Base-by-base conservation (phyloP, 2,329 filamentous ascomycete species). In the Fusarium sambucinum region DNA sequence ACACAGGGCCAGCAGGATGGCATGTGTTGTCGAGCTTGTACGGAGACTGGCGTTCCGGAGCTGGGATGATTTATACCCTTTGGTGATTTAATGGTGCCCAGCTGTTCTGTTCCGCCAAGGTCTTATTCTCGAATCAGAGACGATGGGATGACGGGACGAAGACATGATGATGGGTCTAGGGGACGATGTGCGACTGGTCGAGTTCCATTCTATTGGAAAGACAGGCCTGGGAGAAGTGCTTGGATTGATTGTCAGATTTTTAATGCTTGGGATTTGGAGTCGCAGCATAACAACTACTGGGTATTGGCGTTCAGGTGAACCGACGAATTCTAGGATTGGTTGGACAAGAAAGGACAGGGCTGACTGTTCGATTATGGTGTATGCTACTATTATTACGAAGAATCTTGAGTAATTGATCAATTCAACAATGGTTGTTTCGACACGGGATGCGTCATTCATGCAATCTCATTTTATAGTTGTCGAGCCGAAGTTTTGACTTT, bases 141-240 rank as follows among this genome's bases (percentile, higher is more conserved):
- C 71, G 74, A 75, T 63, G 66, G 74, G 67, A 78, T 56, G 75
- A 77, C 56, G 69, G 74, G 71, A 78, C 69, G 75, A 77, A 67
- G 72, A 72, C 60, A 78, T 69, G 76, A 78, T 59, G 67, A 66
- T 69, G 53, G 68, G 33, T 48, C 52, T 55, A 41, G 66, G 27
- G 17, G 23, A 38, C 17, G 32, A n/a, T 40, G 33, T 51, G 21
- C 16, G 35, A 51, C 33, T 51, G 47, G 13, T 17, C n/a, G 47
- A 51, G 33, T 10, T 51, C 12, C 17, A 9, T 29, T 29, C 17
- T 4, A 47, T 46, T 54, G 53, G 48, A 27, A 30, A 50, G 46
- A 53, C 21, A 25, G 17, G 40, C 41, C 14, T 47, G 55, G 52
- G 38, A 58, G 45, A 46, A 44, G 55, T 47, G 53, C 47, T 55